Base-by-base conservation (phyloP, 495 filamentous ascomycete genomes). In the Letharia lupina region DNA sequence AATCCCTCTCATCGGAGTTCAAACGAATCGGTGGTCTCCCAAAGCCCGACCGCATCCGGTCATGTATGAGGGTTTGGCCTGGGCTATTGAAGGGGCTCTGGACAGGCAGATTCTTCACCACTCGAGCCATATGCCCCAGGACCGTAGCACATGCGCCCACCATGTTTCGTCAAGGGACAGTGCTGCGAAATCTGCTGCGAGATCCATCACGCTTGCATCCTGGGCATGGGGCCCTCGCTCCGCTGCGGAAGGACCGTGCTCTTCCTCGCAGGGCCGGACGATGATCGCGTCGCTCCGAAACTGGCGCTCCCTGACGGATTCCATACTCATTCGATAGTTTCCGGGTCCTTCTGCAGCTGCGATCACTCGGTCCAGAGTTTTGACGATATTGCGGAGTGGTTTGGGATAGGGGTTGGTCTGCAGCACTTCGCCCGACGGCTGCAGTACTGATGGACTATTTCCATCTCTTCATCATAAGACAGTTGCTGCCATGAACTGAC, bases 251-350 rank as follows among this genome's bases (percentile, higher is more conserved):
- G 41, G 39, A 33, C 12, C 39, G 8, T 31, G 13, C 31, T 18
- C 60, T 61, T 33, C 60, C 23, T 31, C 7, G 40, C 41, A 47
- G 44, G 60, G 60, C 28, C 28, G 47, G 59, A 61, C 18, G 59
- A 61, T 13, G 20, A 61, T 35, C 33, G 16, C 60, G n/a, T 61
- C 23, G 20, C 31, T 33, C 28, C 40, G 60, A 47, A 47, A n/a
- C 1, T 47, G 23, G 37, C n/a, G 18, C 16, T 2, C 2, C 16
- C 40, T 23, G 41, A 61, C 44, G 23, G 47, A 61, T 20, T 33
- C 31, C 60, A 61, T 61, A 9, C 28, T 61, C 60, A 31, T 35
- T 6, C n/a, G 44, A 18, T 28, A 44, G 18, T 33, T 33, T 16
- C 2, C 31, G 18, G 15, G 3, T 33, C 40, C 20, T 1, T 16